phyloP scores from a whole-genome alignment of 177 flowering plant genomes.

The Tripterygium wilfordii region DNA sequence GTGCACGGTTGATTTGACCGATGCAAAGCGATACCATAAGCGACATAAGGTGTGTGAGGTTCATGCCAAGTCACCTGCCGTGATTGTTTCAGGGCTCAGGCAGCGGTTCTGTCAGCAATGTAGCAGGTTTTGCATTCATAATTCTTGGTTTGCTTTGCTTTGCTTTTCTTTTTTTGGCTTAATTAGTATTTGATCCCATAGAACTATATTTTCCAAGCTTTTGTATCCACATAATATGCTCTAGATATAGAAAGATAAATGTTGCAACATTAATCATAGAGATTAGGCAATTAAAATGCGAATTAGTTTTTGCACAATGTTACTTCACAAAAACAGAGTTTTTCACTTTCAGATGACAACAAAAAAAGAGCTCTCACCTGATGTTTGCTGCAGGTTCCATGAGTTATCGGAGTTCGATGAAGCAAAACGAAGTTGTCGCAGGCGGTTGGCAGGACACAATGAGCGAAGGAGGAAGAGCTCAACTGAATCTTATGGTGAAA shows the following conservation, averaged over 20 bases:
- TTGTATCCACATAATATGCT: too few relatives aligned
- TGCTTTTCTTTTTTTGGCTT: not conserved
- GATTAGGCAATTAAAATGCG: too few relatives aligned
- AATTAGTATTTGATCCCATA: not conserved
- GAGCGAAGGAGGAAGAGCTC: slow-evolving; percentile 44
- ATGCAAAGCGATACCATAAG: slow-evolving; percentile 33
- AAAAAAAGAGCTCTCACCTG: too few relatives aligned
- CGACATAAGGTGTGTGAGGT: slow-evolving; percentile 44
- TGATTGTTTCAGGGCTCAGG: slow-evolving; percentile 19
- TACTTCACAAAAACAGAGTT: too few relatives aligned
- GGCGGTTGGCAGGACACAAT: slow-evolving; percentile 55
- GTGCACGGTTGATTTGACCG: slow-evolving; percentile 25
- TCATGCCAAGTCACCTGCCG: slow-evolving; percentile 39
- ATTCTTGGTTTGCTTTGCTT: not conserved
- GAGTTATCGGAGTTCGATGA: slow-evolving; percentile 52
- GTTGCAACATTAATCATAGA: too few relatives aligned
- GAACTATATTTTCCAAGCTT: not conserved
- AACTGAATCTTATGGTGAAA: slow-evolving; percentile 33
- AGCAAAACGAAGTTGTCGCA: slow-evolving; percentile 47
- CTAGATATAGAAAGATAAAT: not conserved
- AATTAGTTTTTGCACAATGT: too few relatives aligned
- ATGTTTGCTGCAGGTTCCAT: slow-evolving; percentile 63
- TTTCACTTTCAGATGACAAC: not conserved
- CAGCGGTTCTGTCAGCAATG: slow-evolving; percentile 57
- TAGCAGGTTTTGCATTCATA: slow-evolving; percentile 34